These are phyloP conservation scores for Termitomyces sp. DNA, from an alignment of 768 basidiomycete genomes.

Conservation along the genomic window DNA sequence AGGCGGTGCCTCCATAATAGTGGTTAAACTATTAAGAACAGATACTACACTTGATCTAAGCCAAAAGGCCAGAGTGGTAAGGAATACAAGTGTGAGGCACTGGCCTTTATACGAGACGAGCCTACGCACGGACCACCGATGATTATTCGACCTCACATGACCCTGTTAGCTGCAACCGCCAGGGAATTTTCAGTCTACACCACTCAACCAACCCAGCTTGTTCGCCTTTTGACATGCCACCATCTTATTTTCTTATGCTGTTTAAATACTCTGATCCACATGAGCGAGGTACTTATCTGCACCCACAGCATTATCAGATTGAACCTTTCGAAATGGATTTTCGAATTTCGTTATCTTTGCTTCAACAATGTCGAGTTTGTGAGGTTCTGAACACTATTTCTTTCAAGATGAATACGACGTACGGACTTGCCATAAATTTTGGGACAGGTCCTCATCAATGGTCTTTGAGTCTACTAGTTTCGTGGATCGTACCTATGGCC, in stretches of 20 bases:
- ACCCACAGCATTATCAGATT: too few relatives aligned
- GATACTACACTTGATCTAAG: slow-evolving; percentile 98
- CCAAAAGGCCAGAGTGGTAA: slow-evolving; percentile 93
- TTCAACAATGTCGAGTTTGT: too few relatives aligned
- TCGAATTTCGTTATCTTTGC: too few relatives aligned
- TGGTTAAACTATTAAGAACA: slow-evolving; percentile 87
- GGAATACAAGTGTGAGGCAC: neutral
- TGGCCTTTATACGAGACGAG: neutral
- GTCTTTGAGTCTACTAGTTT: too few relatives aligned
- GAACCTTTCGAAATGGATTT: too few relatives aligned
- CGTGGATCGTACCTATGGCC: neutral
- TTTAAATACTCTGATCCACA: neutral
- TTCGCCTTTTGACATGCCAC: neutral
- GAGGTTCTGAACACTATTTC: too few relatives aligned
- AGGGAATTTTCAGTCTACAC: too few relatives aligned
- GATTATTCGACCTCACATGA: neutral
- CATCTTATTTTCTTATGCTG: too few relatives aligned
- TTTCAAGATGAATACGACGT: too few relatives aligned
- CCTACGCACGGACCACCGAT: slow-evolving; percentile 3
- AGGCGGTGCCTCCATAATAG: slow-evolving; percentile 56
- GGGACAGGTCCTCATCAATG: too few relatives aligned
- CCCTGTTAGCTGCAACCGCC: neutral
- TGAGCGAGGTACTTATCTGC: too few relatives aligned
- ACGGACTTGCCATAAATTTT: too few relatives aligned
- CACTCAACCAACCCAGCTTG: neutral